Percentiles rank a stretch among this genome's conserved stretches.
phyloP scores from a whole-genome alignment of 805 yeast species.

The Sungouiella thailandica region DNA sequence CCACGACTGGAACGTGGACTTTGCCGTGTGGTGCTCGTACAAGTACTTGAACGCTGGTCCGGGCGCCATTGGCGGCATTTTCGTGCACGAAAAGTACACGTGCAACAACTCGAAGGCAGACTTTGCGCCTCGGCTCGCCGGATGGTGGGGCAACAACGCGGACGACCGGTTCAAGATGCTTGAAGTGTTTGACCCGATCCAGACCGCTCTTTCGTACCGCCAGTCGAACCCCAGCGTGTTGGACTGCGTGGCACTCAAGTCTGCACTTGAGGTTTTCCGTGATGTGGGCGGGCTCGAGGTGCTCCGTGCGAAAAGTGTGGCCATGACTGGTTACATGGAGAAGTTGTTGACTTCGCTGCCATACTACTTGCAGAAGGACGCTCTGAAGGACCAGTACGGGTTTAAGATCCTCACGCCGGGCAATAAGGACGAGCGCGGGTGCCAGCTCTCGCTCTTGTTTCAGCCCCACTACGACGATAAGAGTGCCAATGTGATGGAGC shows the following conservation, averaged over 20 bases:
- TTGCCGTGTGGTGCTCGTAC: slow-evolving; percentile 93
- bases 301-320: slow-evolving; percentile 52
- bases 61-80: slow-evolving; percentile 87
- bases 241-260: slow-evolving; percentile 69
- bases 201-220: slow-evolving; percentile 83
- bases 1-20: slow-evolving; percentile 89
- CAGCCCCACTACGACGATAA: slow-evolving; percentile 31
- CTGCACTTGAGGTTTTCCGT: slow-evolving; percentile 58
- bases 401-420: slow-evolving; percentile 75
- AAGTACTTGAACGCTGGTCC: slow-evolving; percentile 91
- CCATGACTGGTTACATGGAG: slow-evolving; percentile 55
- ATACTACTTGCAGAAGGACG: slow-evolving; percentile 35
- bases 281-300: slow-evolving; percentile 59
- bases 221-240: slow-evolving; percentile 89
- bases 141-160: slow-evolving; percentile 95
- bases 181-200: slow-evolving; percentile 71
- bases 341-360: slow-evolving; percentile 40
- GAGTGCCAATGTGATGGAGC: slow-evolving; percentile 55
- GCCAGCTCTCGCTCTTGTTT: slow-evolving; percentile 77
- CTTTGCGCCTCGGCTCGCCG: slow-evolving; percentile 70
- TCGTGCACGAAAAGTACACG: slow-evolving; percentile 56
- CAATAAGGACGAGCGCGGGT: slow-evolving; percentile 56
- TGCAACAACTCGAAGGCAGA: slow-evolving; percentile 21
- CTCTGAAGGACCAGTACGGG: slow-evolving; percentile 23
- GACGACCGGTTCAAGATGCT: slow-evolving; percentile 71